These are phyloP conservation scores for Neoascochyta sp. DNA, from an alignment of 2,329 filamentous ascomycete species.

Conservation along the genomic window DNA sequence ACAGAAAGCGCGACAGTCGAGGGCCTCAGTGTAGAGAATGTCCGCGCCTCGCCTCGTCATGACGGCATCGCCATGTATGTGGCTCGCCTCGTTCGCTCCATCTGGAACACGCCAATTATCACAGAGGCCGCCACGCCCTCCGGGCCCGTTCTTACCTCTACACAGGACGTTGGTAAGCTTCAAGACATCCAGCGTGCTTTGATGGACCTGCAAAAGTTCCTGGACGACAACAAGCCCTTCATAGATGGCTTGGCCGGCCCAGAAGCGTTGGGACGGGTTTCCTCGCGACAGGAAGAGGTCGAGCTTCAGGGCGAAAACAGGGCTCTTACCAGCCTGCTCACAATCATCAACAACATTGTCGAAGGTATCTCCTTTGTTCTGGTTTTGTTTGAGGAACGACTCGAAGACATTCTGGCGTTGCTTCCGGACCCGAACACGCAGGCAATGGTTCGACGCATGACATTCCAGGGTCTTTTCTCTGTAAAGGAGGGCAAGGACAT, in stretches of 20 bases:
- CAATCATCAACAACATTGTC: slow-evolving; percentile 83
- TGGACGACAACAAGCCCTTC: slow-evolving; percentile 80
- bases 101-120: slow-evolving; percentile 82
- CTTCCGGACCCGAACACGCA: slow-evolving; percentile 65
- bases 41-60: slow-evolving; percentile 83
- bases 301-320: slow-evolving; percentile 92
- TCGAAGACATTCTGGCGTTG: slow-evolving; percentile 78
- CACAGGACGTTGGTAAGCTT: slow-evolving; percentile 65
- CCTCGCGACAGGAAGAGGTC: slow-evolving; percentile 84
- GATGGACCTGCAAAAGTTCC: slow-evolving; percentile 73
- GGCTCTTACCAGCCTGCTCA: slow-evolving; percentile 79
- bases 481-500: slow-evolving; percentile 76
- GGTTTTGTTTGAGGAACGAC: slow-evolving; percentile 89
- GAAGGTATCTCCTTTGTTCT: slow-evolving; percentile 96
- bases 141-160: slow-evolving; percentile 63
- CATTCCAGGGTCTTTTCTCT: slow-evolving; percentile 84
- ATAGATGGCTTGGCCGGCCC: slow-evolving; percentile 94
- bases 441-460: slow-evolving; percentile 69
- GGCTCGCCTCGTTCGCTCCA: slow-evolving; percentile 76
- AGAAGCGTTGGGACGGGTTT: slow-evolving; percentile 72
- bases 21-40: slow-evolving; percentile 68
- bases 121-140: slow-evolving; percentile 52
- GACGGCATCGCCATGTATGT: slow-evolving; percentile 86
- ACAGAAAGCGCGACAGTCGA: slow-evolving; percentile 69
- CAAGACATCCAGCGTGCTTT: slow-evolving; percentile 75